phyloP scores from a whole-genome alignment of 2,329 filamentous ascomycete species.

The Nannizziopsis barbatae region DNA sequence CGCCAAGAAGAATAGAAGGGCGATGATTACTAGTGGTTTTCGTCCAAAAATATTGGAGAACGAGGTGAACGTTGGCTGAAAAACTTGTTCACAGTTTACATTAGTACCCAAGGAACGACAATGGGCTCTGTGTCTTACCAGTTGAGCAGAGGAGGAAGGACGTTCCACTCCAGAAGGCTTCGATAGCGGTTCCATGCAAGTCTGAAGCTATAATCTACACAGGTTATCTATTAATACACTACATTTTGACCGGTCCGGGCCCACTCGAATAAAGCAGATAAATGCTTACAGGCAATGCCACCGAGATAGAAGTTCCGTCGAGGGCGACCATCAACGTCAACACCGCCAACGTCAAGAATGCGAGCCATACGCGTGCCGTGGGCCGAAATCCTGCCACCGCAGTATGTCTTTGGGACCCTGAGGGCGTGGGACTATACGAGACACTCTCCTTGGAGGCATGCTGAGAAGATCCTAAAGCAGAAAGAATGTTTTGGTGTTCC shows the following conservation, averaged over 20 bases:
- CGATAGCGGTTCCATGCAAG: conserved; percentile 43
- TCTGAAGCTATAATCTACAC: conserved; percentile 39
- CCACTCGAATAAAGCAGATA: too few species aligned
- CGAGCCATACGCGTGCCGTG: conserved; percentile 31
- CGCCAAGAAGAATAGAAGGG: conserved; percentile 35
- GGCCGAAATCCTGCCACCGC: background rate
- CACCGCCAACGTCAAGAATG: conserved; percentile 42
- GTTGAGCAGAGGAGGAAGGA: conserved; percentile 55
- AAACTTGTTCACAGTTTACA: conserved; percentile 23
- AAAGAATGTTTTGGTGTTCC: background rate
- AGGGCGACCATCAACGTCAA: conserved; percentile 53
- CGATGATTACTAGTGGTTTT: conserved; percentile 30
- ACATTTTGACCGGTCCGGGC: background rate
- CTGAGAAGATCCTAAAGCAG: background rate
- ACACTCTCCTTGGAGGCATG: background rate
- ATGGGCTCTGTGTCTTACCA: conserved; percentile 17
- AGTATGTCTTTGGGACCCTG: background rate
- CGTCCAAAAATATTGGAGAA: conserved; percentile 41
- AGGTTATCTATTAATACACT: background rate
- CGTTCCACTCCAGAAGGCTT: conserved; percentile 61
- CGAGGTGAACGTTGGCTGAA: conserved; percentile 41
- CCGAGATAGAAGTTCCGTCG: conserved; percentile 54
- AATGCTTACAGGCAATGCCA: conserved; percentile 42
- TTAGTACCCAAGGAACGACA: background rate
- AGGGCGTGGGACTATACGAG: background rate